A percentile compares a stretch with the other conserved stretches of the same genome.
These are phyloP conservation scores for Aspergillus novofumigatus DNA, from an alignment of 2,329 filamentous ascomycete genomes.

Conservation along the genomic window DNA sequence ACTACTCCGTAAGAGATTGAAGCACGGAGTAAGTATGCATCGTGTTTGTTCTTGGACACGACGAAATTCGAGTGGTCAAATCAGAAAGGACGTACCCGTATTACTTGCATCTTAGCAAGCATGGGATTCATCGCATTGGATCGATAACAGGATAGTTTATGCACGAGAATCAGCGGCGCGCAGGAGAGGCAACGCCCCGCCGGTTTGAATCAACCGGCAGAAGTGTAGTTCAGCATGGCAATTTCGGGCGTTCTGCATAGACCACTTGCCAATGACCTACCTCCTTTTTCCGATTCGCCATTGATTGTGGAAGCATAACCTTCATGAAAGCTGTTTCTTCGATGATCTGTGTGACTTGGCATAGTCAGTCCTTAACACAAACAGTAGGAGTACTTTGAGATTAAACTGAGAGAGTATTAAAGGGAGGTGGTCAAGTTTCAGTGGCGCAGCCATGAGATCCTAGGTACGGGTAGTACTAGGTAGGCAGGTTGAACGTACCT, in stretches of 20 bases:
- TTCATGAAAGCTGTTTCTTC: background rate
- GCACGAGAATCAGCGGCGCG: slow-evolving; percentile 22
- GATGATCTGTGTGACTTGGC: background rate
- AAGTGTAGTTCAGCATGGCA: slow-evolving; percentile 15
- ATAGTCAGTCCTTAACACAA: background rate
- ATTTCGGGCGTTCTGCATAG: slow-evolving; percentile 7
- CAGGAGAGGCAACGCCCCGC: slow-evolving; percentile 20
- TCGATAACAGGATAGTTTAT: slow-evolving; percentile 18
- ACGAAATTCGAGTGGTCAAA: background rate
- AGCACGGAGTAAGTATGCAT: background rate
- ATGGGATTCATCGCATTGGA: slow-evolving; percentile 9
- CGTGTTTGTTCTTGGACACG: background rate
- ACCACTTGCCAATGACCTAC: slow-evolving; percentile 7
- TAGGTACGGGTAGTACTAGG: too few species aligned
- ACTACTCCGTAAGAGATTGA: background rate
- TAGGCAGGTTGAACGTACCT: too few species aligned
- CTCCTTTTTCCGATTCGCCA: background rate
- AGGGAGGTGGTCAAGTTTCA: too few species aligned
- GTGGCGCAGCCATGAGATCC: too few species aligned
- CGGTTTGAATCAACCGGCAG: slow-evolving; percentile 23
- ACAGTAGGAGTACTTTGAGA: background rate
- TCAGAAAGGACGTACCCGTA: slow-evolving; percentile 10
- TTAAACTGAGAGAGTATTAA: too few species aligned
- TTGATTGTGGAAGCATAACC: background rate
- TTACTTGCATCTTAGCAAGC: slow-evolving; percentile 2